Conservation (phyloP, 331 rosid species). For the Saraca asoca region DNA sequence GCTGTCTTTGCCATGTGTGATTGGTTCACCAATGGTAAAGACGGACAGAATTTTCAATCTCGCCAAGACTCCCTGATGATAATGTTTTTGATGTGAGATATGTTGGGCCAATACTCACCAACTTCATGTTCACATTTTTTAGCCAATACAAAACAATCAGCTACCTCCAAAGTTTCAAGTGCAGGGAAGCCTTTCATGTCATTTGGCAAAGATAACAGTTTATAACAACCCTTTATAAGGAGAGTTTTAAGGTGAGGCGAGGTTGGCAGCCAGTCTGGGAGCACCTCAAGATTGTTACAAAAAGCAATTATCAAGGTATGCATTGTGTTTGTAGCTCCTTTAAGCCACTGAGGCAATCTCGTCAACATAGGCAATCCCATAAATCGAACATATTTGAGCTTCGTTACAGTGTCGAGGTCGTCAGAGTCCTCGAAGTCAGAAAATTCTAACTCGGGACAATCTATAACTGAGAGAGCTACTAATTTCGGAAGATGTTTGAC, state of each 20-base stretch:
- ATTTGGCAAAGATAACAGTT: slow-evolving; percentile 1
- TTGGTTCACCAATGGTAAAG: too few species aligned
- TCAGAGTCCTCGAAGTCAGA: not conserved
- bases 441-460: not conserved
- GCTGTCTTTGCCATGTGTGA: too few species aligned
- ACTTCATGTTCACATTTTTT: too few species aligned
- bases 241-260: not conserved
- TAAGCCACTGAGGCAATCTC: not conserved
- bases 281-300: not conserved
- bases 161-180: not conserved
- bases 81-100: not conserved
- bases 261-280: not conserved
- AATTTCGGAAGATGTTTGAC: not conserved
- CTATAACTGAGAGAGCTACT: not conserved
- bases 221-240: not conserved
- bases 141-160: not conserved
- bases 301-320: not conserved
- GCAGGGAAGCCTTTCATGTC: slow-evolving; percentile 1
- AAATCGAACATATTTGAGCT: not conserved
- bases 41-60: too few species aligned
- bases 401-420: not conserved
- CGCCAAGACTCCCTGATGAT: too few species aligned
- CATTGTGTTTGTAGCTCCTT: not conserved
- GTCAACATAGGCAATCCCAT: not conserved
- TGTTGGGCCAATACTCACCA: not conserved